Percentiles rank a stretch among this genome's conserved stretches.
These are phyloP conservation scores for Trichoderma brevicompactum DNA, from an alignment of 2,329 filamentous ascomycete genomes.

Conservation along the genomic window DNA sequence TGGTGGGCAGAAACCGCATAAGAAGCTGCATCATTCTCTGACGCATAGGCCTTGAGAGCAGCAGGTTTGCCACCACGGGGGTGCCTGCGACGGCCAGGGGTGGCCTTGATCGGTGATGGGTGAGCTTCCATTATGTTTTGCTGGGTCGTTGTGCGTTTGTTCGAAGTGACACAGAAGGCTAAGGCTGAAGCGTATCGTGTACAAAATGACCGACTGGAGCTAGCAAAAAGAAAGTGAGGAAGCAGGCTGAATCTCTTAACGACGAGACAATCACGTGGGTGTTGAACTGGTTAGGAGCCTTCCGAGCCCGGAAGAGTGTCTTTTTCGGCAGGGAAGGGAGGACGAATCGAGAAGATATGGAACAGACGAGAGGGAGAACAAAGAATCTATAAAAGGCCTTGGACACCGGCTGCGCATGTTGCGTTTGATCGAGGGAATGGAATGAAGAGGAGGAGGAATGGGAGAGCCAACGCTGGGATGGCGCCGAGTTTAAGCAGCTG, in stretches of 20 bases:
- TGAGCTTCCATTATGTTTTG: slow-evolving; percentile 42
- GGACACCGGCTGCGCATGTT: slow-evolving; percentile 12
- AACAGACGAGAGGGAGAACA: neutral
- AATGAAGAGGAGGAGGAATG: neutral
- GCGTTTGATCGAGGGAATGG: slow-evolving; percentile 3
- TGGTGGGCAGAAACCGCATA: slow-evolving; percentile 37
- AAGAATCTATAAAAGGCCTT: neutral
- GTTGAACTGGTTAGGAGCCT: neutral
- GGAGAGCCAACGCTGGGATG: neutral
- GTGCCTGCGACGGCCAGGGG: slow-evolving; percentile 45
- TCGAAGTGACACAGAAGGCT: neutral
- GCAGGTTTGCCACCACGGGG: slow-evolving; percentile 48
- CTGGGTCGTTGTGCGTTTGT: neutral
- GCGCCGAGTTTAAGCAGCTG: neutral
- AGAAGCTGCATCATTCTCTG: slow-evolving; percentile 56
- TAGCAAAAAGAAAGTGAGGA: neutral
- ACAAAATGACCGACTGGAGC: neutral
- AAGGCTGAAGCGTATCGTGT: neutral
- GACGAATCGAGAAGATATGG: neutral
- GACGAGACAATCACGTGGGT: slow-evolving; percentile 13
- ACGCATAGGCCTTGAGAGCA: slow-evolving; percentile 60
- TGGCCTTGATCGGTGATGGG: slow-evolving; percentile 41
- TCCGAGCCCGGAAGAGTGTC: neutral
- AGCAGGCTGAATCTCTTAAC: neutral
- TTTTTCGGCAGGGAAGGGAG: neutral